Base-by-base conservation (phyloP, 306 rosid genomes). In the Castanopsis chinensis region DNA sequence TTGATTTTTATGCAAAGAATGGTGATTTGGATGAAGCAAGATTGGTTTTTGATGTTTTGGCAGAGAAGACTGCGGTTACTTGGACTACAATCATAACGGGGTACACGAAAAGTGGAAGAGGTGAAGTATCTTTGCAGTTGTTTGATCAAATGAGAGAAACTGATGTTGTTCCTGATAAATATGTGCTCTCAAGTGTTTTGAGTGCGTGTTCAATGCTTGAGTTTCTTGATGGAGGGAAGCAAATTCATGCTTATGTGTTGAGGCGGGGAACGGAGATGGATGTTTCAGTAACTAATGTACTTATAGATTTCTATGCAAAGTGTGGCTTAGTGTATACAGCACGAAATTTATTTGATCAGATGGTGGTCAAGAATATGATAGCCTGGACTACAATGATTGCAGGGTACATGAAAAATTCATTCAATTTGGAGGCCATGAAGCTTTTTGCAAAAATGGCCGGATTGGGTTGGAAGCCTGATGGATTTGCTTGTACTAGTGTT, bases 331-430 rank as follows among this genome's bases (percentile, higher is more conserved):
- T 92, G 75, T 79, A 86, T 70, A 81, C 69, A 15, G 97, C 88
- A 63, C 23, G 79, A 83, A 88, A 75, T 35, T 72, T 94, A 52
- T 92, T 94, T 23, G 84, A 91, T 82, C 82, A 59, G 74, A 56
- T 88, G 81, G 56, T 56, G 4, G 87, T 72, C 68, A 94, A 80
- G 84, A 91, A 90, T 76, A 79, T 87, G 56, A 88, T 94, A 83
- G 87, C 97, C 3, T 92, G 98, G 98, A 89, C 98, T 67, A 91
- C 97, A 7, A 88, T 94, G 97, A 89, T 94, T 79, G 89, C 97
- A 15, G 98, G 98, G 45, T 89, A 88, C 84, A 94, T 92, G 98
- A 92, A 94, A 83, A 92, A 92, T 85, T 91, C 92, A 19, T 84
- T 85, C 78, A 85, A 92, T 27, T 54, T 67, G 78, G 94, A 94